These are phyloP conservation scores for Zygosaccharomyces rouxii DNA, from an alignment of 805 yeast species.

Conservation along the genomic window DNA sequence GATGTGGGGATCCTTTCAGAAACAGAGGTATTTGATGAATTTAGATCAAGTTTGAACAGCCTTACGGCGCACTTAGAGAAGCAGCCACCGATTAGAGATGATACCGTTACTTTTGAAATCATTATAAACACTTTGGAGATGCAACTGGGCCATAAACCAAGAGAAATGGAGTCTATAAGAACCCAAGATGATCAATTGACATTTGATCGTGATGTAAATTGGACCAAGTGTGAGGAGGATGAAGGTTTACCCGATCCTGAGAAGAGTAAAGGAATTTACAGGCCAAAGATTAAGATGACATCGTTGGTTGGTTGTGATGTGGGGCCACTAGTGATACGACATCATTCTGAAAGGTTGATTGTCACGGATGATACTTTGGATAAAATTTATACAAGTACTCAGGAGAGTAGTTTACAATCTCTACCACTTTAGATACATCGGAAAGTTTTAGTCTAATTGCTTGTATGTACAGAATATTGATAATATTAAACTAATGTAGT, in stretches of 20 bases:
- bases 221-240: conserved; percentile 29
- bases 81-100: conserved; percentile 24
- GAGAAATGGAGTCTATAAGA: conserved; percentile 6
- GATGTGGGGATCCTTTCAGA: conserved; percentile 19
- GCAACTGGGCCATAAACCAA: conserved; percentile 24
- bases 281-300: conserved; percentile 27
- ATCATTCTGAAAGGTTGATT: conserved; percentile 32
- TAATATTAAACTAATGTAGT: not conserved
- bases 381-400: conserved; percentile 6
- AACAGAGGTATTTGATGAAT: conserved; percentile 31
- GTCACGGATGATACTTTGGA: conserved; percentile 8
- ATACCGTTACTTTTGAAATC: conserved; percentile 28
- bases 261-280: conserved; percentile 7
- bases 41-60: conserved; percentile 31
- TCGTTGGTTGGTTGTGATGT: conserved; percentile 41
- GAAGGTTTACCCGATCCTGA: conserved; percentile 18
- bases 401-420: conserved; percentile 6
- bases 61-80: conserved; percentile 26
- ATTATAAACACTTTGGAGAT: conserved; percentile 27
- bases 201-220: conserved; percentile 31
- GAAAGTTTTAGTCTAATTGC: not conserved
- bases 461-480: conserved; percentile 4
- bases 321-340: conserved; percentile 40
- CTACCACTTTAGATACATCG: not conserved
- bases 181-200: conserved; percentile 15